phyloP scores from a whole-genome alignment of 345 rosid species.

The Fremontodendron californicum region DNA sequence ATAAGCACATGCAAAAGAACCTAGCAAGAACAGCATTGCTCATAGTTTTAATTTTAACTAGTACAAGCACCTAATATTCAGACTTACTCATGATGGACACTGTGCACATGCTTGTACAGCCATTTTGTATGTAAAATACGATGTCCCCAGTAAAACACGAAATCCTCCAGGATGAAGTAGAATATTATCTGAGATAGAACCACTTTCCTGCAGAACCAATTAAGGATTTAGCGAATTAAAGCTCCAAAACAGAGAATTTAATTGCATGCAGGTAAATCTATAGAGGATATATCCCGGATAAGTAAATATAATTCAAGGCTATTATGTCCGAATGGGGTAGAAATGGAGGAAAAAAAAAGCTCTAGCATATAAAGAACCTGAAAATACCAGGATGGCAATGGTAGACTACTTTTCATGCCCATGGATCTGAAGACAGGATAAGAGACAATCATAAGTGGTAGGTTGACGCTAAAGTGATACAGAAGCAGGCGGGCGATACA shows the following conservation, averaged over 20 bases:
- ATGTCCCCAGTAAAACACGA: conserved; percentile 98
- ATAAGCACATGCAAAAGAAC: conserved; percentile 13
- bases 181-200: conserved; percentile 65
- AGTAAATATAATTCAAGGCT: neutral
- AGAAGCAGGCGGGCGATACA: conserved; percentile 70
- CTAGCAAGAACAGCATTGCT: neutral
- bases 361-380: conserved; percentile 71
- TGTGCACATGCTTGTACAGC: conserved; percentile 94
- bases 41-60: neutral
- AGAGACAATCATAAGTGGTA: conserved; percentile 77
- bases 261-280: neutral
- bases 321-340: conserved; percentile 18
- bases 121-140: conserved; percentile 87
- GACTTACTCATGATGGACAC: conserved; percentile 98
- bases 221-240: conserved; percentile 10
- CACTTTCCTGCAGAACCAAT: conserved; percentile 60
- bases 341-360: conserved; percentile 32
- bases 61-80: conserved; percentile 6
- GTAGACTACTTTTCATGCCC: conserved; percentile 93
- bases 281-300: neutral
- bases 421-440: conserved; percentile 88
- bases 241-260: neutral
- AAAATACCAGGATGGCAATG: conserved; percentile 99
- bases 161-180: conserved; percentile 94
- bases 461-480: conserved; percentile 81